Conservation (phyloP, 78 protist species). For the Speleostelium caveatum region DNA sequence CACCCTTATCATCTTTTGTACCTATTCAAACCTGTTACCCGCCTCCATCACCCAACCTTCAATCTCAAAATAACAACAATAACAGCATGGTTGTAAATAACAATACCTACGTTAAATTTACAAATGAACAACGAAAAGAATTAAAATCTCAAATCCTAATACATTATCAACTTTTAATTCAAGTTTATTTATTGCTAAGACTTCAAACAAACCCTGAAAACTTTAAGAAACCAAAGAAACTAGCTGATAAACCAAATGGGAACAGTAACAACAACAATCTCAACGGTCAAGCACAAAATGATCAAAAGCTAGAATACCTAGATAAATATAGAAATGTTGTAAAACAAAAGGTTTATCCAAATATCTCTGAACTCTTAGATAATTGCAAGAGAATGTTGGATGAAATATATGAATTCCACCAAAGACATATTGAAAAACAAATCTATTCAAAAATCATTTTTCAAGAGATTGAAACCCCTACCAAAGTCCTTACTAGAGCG, state of each 20-base stretch:
- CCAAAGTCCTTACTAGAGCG: constrained; percentile 43
- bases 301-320: background rate
- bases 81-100: background rate
- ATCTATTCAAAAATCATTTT: background rate
- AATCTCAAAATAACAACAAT: background rate
- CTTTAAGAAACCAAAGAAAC: background rate
- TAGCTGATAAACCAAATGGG: background rate
- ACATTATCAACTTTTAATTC: constrained; percentile 65
- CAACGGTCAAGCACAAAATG: background rate
- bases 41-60: background rate
- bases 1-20: too few relatives aligned
- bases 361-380: background rate
- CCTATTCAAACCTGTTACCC: background rate
- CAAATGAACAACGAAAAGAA: background rate
- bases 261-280: background rate
- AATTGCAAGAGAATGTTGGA: constrained; percentile 40
- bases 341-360: background rate
- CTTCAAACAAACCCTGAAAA: constrained; percentile 22
- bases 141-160: constrained; percentile 34
- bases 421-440: constrained; percentile 42
- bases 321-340: constrained; percentile 8
- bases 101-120: background rate
- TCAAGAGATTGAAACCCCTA: constrained; percentile 57
- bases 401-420: constrained; percentile 14
- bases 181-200: constrained; percentile 40